Conservation (phyloP, 2,329 filamentous ascomycete genomes). For the Endoconidiophora laricicola region DNA sequence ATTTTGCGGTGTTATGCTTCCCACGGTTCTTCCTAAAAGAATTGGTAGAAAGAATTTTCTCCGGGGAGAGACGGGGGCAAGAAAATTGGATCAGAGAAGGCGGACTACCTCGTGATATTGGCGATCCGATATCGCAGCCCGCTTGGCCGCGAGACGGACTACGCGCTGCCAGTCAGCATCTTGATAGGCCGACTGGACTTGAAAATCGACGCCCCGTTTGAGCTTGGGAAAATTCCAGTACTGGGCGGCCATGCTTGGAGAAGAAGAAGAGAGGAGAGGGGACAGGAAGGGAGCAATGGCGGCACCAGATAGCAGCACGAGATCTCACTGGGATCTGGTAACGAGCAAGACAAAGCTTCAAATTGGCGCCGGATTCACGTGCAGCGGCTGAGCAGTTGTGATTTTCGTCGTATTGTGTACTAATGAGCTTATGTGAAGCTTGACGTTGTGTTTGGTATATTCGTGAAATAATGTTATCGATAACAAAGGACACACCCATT, state of each 20-base stretch:
- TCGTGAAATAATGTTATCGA: no score
- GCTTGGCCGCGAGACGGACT: conserved; percentile 35
- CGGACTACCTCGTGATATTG: conserved; percentile 35
- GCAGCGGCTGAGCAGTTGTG: no score
- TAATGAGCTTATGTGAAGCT: not conserved
- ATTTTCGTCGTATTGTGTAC: not conserved
- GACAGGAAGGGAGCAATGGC: not conserved
- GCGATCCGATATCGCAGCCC: conserved; percentile 29
- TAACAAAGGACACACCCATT: no score
- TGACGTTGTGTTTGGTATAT: no score
- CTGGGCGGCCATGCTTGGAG: conserved; percentile 3
- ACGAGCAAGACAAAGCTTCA: not conserved
- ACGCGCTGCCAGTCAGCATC: conserved; percentile 37
- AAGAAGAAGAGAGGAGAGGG: no score
- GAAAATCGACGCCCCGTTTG: conserved; percentile 34
- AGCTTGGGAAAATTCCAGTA: conserved; percentile 21
- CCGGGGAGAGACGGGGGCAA: no score
- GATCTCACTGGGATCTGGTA: not conserved
- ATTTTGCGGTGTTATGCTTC: not conserved
- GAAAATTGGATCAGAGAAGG: no score
- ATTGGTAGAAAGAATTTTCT: not conserved
- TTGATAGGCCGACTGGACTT: conserved; percentile 37
- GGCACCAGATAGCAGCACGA: not conserved
- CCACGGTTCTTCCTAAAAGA: no score
- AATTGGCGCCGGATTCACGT: no score